Evolutionary conservation across 148 eudicot species (phyloP).

Genomic region (Cornus controversa): DNA sequence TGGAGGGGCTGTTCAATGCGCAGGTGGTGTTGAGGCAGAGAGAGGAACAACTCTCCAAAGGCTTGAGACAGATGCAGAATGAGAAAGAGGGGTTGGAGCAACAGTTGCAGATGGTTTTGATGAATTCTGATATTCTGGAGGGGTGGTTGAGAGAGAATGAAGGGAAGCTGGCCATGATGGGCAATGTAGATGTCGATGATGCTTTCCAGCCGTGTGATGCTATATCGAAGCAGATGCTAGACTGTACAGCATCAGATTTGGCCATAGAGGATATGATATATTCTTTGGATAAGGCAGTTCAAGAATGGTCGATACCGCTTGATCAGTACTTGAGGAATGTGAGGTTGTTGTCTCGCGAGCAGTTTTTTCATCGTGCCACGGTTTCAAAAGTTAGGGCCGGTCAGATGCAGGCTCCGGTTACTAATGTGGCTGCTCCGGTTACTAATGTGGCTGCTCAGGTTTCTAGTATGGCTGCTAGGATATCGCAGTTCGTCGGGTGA

Average conservation of each 20-base stretch:
- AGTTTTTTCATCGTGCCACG: constrained; percentile 80
- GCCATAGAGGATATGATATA: constrained; percentile 87
- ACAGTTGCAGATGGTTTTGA: constrained; percentile 80
- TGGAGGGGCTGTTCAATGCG: constrained; percentile 71
- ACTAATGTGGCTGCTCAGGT: constrained; percentile 65
- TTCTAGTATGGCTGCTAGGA: constrained; percentile 74
- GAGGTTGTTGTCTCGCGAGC: constrained; percentile 81
- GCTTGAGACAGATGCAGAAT: constrained; percentile 71
- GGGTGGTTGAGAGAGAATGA: constrained; percentile 86
- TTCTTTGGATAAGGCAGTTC: constrained; percentile 81
- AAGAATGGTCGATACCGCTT: constrained; percentile 74
- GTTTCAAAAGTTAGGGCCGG: constrained; percentile 64
- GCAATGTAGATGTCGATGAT: constrained; percentile 55
- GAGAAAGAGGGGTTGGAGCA: constrained; percentile 87
- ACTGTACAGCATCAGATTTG: constrained; percentile 69
- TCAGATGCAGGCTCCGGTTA: constrained; percentile 89
- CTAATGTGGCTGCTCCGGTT: no score
- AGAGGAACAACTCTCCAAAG: constrained; percentile 47
- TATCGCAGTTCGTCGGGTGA: constrained; percentile 47
- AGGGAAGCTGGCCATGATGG: constrained; percentile 44
- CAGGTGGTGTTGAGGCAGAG: constrained; percentile 69
- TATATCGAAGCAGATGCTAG: constrained; percentile 83
- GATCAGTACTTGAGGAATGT: constrained; percentile 85
- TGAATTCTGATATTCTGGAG: constrained; percentile 73
- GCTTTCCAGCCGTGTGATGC: constrained; percentile 71